Evolutionary conservation across 768 basidiomycete species (phyloP).

Genomic region (Phaeotremella fagi): DNA sequence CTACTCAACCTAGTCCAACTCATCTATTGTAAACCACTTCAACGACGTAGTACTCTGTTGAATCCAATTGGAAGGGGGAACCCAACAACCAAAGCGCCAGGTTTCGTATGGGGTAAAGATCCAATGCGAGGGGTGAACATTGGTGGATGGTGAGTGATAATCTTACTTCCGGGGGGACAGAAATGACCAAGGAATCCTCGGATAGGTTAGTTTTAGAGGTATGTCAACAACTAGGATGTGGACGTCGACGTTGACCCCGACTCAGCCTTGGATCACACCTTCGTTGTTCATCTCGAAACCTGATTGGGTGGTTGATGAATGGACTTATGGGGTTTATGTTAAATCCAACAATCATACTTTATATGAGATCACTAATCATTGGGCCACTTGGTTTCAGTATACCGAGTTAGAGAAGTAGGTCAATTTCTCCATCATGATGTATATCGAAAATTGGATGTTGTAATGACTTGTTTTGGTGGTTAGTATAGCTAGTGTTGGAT

Average conservation of each 20-base stretch:
- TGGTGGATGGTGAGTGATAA: slow-evolving; percentile 43
- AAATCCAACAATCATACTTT: slow-evolving; percentile 26
- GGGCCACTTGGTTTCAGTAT: slow-evolving; percentile 39
- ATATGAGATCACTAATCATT: slow-evolving; percentile 29
- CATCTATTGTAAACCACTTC: no score
- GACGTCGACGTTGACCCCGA: no score
- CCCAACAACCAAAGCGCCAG: slow-evolving; percentile 1
- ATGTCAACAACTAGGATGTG: slow-evolving; percentile 1
- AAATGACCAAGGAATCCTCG: not conserved
- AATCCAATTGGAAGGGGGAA: no score
- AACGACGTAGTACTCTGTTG: no score
- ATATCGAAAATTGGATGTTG: not conserved
- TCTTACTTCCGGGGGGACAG: no score
- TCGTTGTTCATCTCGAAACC: slow-evolving; percentile 41
- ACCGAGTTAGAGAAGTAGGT: slow-evolving; percentile 33
- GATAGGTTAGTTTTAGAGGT: slow-evolving; percentile 37
- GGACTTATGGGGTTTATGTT: slow-evolving; percentile 43
- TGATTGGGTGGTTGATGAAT: slow-evolving; percentile 46
- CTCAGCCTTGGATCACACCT: slow-evolving; percentile 48
- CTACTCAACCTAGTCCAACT: no score
- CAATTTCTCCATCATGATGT: not conserved
- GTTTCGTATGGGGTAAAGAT: slow-evolving; percentile 32
- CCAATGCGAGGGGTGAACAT: slow-evolving; percentile 45
- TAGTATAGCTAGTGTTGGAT: slow-evolving; percentile 30
- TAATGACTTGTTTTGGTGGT: not conserved